phyloP scores from a whole-genome alignment of 2,329 filamentous ascomycete species.

The Pseudogymnoascus sp. region DNA sequence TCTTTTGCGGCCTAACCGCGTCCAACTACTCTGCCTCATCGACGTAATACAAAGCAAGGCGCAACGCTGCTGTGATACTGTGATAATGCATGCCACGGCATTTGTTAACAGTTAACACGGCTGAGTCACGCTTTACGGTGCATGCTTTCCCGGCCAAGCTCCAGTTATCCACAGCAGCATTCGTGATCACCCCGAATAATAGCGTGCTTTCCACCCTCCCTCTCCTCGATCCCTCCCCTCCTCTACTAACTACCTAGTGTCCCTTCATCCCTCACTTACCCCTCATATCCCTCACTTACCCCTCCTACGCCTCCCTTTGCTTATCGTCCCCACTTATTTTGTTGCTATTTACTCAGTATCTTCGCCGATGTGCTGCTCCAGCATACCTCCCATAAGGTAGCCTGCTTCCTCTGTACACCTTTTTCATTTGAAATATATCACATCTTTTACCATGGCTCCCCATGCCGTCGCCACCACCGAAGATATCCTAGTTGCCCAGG shows the following conservation, averaged over 20 bases:
- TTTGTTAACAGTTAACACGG: not conserved
- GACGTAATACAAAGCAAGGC: not conserved
- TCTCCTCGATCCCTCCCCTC: not conserved
- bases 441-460: not conserved
- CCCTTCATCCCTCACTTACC: not conserved
- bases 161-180: not conserved
- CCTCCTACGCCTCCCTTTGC: not conserved
- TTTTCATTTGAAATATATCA: not conserved
- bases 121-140: not conserved
- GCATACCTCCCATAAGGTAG: not conserved
- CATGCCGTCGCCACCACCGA: not conserved
- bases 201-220: not conserved
- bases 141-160: not conserved
- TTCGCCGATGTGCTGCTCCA: not conserved
- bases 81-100: not conserved
- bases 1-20: not conserved
- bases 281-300: not conserved
- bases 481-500: not conserved
- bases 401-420: not conserved
- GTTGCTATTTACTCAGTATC: not conserved
- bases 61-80: not conserved
- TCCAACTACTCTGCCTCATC: not conserved
- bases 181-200: not conserved
- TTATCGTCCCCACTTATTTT: not conserved
- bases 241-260: not conserved